Percentiles rank a stretch among this genome's conserved stretches.
phyloP scores from a whole-genome alignment of 257 asterid genomes.

The Haberlea rhodopensis region DNA sequence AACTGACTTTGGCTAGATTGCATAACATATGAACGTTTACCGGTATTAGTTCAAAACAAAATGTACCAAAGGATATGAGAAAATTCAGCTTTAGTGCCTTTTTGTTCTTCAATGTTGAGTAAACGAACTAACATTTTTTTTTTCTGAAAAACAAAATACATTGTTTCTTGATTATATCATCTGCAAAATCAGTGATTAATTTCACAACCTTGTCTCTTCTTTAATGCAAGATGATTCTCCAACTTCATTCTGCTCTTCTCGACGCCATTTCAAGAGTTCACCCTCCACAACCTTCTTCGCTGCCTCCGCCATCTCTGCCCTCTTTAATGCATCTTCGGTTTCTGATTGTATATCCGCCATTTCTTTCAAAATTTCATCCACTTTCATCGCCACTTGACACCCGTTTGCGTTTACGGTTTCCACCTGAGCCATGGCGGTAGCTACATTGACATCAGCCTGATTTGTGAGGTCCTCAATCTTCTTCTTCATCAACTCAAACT shows the following conservation, averaged over 20 bases:
- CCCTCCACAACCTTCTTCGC: conserved; percentile 50
- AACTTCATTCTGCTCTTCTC: conserved; percentile 29
- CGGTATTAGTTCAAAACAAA: too few species aligned
- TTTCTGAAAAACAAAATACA: not conserved
- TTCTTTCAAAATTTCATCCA: conserved; percentile 45
- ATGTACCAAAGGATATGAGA: too few species aligned
- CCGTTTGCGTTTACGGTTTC: conserved; percentile 44
- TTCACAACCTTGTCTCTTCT: conserved; percentile 20
- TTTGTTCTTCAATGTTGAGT: too few species aligned
- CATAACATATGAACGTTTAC: too few species aligned
- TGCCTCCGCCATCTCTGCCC: conserved; percentile 70
- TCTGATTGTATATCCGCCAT: conserved; percentile 43
- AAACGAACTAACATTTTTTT: too few species aligned
- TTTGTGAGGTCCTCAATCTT: conserved; percentile 38
- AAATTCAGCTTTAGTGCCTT: too few species aligned
- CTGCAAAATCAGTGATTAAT: not conserved
- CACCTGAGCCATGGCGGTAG: conserved; percentile 48
- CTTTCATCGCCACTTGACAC: conserved; percentile 30
- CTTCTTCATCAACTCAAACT: conserved; percentile 40
- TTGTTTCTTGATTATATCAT: not conserved
- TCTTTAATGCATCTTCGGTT: conserved; percentile 53
- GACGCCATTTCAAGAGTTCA: conserved; percentile 58
- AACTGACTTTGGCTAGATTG: too few species aligned
- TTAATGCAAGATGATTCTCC: conserved; percentile 32
- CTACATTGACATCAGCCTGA: conserved; percentile 55